Conservation (phyloP, 1,284 basidiomycete species). For the Ceratobasidium sp. region DNA sequence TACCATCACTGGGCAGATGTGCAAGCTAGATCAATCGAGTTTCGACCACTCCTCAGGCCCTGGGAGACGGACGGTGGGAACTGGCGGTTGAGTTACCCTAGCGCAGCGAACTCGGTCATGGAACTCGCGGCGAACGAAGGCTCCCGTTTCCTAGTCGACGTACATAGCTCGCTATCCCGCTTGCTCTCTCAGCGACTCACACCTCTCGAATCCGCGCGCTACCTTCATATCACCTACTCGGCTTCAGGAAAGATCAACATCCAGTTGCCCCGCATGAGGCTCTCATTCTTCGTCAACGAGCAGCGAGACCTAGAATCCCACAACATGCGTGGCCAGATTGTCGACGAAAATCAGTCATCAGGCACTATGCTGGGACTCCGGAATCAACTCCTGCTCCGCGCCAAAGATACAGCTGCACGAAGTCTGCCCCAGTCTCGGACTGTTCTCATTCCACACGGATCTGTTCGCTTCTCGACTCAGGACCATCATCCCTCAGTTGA, state of each 20-base stretch:
- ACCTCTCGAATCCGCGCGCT: constrained; percentile 55
- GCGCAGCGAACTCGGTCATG: constrained; percentile 27
- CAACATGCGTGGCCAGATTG: constrained; percentile 58
- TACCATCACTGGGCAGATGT: constrained; percentile 59
- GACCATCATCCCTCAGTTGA: constrained; percentile 45
- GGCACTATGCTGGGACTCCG: constrained; percentile 61
- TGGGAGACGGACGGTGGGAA: constrained; percentile 52
- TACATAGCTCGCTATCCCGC: constrained; percentile 55
- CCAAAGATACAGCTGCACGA: constrained; percentile 45
- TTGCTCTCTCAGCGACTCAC: constrained; percentile 56
- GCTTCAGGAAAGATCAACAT: constrained; percentile 43
- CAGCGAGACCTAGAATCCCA: constrained; percentile 55
- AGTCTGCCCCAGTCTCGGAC: constrained; percentile 51
- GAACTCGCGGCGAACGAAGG: constrained; percentile 7
- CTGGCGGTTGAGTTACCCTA: constrained; percentile 53
- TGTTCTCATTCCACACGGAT: constrained; percentile 59
- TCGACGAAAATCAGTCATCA: constrained; percentile 57
- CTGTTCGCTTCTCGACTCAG: constrained; percentile 42
- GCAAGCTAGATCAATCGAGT: constrained; percentile 53
- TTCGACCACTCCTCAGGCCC: constrained; percentile 56
- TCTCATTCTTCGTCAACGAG: constrained; percentile 58
- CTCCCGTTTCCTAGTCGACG: constrained; percentile 52
- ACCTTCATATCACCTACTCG: constrained; percentile 54
- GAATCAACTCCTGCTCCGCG: constrained; percentile 61
- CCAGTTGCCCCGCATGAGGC: constrained; percentile 57